Percentiles rank a stretch among this genome's conserved stretches.
These are phyloP conservation scores for Extremus antarcticus DNA, from an alignment of 495 filamentous ascomycete genomes.

Conservation along the genomic window DNA sequence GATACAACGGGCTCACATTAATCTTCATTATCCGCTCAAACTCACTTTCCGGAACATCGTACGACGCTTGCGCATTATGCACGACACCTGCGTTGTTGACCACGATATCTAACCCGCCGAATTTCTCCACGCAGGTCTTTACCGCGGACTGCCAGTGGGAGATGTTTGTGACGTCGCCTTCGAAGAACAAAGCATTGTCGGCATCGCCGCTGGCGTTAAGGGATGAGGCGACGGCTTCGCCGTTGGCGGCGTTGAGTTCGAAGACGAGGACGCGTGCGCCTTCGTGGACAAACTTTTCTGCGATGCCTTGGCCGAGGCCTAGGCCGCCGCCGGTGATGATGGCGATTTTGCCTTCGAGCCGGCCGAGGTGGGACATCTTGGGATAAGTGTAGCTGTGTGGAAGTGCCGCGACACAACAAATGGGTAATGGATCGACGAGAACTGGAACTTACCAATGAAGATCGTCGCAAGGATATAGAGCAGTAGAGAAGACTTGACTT, in stretches of 20 bases:
- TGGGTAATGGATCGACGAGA: no score
- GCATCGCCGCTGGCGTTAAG: no score
- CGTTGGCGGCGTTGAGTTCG: slow-evolving; percentile 15
- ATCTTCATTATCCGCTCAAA: slow-evolving; percentile 18
- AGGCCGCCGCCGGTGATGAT: slow-evolving; percentile 19
- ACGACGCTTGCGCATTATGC: slow-evolving; percentile 5
- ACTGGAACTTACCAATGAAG: no score
- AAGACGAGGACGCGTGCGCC: slow-evolving; percentile 18
- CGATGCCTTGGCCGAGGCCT: slow-evolving; percentile 18
- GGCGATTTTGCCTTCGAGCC: slow-evolving; percentile 18
- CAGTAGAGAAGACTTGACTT: background rate
- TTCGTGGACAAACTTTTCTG: slow-evolving; percentile 15
- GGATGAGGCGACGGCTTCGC: slow-evolving; percentile 2
- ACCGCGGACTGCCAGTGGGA: slow-evolving; percentile 12
- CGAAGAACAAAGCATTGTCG: slow-evolving; percentile 2
- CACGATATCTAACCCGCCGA: slow-evolving; percentile 17
- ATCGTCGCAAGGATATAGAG: background rate
- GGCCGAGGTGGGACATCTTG: slow-evolving; percentile 13
- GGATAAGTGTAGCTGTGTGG: background rate
- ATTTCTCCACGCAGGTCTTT: slow-evolving; percentile 3
- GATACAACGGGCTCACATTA: slow-evolving; percentile 14
- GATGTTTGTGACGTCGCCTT: slow-evolving; percentile 15
- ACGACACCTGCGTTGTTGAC: slow-evolving; percentile 22
- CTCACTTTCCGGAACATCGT: slow-evolving; percentile 5
- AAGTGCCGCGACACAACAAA: no score